Evolutionary conservation across 176 grass and related monocot species (phyloP).

Genomic region (Hyparrhenia diplandra): DNA sequence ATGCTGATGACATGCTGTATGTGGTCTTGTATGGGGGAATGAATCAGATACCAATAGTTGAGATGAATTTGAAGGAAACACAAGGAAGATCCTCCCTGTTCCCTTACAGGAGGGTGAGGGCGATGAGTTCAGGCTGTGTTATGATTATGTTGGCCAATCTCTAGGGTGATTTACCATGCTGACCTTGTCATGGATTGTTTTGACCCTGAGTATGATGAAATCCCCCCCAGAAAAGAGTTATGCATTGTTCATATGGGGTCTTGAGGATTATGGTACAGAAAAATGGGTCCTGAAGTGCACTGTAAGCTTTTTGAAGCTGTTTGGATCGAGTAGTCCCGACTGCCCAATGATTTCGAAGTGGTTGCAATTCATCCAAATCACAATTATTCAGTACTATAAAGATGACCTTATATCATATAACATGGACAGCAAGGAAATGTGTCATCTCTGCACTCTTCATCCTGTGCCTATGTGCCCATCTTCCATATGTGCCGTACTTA

Average conservation of each 20-base stretch:
- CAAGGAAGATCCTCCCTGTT: not conserved
- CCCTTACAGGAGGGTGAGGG: not conserved
- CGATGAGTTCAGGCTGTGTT: too few relatives aligned
- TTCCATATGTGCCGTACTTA: too few relatives aligned
- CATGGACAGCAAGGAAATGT: too few relatives aligned
- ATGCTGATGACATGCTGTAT: not conserved
- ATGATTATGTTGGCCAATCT: not conserved
- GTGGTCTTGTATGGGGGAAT: not conserved
- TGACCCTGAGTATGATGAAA: too few relatives aligned
- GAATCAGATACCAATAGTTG: not conserved
- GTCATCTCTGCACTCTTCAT: too few relatives aligned
- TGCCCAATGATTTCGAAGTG: too few relatives aligned
- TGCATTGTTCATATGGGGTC: not conserved
- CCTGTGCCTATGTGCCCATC: too few relatives aligned
- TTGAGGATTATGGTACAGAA: not conserved
- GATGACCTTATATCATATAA: too few relatives aligned
- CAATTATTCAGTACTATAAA: too few relatives aligned
- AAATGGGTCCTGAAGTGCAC: not conserved
- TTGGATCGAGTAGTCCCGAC: rapidly evolving
- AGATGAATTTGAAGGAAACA: not conserved
- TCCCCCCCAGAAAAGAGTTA: not conserved
- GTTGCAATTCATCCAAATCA: not conserved
- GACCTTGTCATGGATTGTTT: too few relatives aligned
- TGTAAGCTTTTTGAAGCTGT: not conserved
- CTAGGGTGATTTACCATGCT: not conserved